Base-by-base conservation (phyloP, 2,329 filamentous ascomycete genomes). In the Scorias spongiosa region DNA sequence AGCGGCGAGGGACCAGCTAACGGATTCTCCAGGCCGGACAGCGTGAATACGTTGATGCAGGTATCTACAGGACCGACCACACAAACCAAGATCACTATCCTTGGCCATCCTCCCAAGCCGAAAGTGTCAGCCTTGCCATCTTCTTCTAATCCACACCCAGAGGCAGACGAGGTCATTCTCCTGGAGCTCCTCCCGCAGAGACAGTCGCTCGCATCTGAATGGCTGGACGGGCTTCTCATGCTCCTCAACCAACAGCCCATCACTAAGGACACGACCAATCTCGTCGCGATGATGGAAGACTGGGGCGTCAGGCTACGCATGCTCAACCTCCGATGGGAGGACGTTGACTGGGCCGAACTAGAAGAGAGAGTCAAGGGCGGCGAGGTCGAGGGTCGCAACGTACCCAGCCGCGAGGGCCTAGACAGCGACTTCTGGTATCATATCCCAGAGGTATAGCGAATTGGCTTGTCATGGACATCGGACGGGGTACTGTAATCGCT, bases 381-480 rank as follows among this genome's bases (percentile, higher is more conserved):
- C 71, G 42, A 72, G 72, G 46, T 44, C 39, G 48, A 39, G 28
- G 49, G 39, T 5, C 84, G 85, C 11, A 71, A 76, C 45, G 77
- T 94, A 49, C 89, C 91, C 2, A 83, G 78, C 56, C 71, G 91
- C 43, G 83, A 91, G 54, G 88, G 84, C 0, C 62, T 96, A 51
- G 85, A 94, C 61, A 86, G 93, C 51, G 82, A 95, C 61, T 98
- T 93, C 62, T 95, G 82, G 65, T 96, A 93, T 66, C 84, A 89
- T 37, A 64, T 69, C 57, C 63, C 58, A 37, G 46, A 42, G 17
- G 32, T 36, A 4, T 36, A 36, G 32, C 7, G 20, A 26, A 3
- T 26, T 26, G 20, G 20, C 7, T 26, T 26, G 20, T 26, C 20
- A 26, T 26, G 7, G 7, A 26, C 7, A 7, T 26, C 7, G 20